Evolutionary conservation across 805 yeast genomes (phyloP).

Genomic region (Yarrowia phangngaensis): DNA sequence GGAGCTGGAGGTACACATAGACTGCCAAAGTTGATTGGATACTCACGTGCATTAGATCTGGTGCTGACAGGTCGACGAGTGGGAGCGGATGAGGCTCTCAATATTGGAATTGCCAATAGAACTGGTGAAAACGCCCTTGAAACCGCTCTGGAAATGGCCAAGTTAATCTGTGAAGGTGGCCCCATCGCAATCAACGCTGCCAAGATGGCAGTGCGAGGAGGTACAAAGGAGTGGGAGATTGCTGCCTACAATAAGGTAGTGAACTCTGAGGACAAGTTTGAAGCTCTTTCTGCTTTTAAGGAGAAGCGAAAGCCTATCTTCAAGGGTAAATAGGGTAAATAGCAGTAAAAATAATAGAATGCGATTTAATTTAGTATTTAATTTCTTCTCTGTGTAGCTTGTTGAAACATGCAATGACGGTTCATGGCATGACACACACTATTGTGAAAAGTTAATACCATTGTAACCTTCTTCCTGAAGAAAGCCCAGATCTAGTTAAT

Average conservation of each 20-base stretch:
- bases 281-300: constrained; percentile 43
- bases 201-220: constrained; percentile 36
- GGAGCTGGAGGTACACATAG: constrained; percentile 56
- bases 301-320: constrained; percentile 40
- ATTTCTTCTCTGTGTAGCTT: too few species aligned
- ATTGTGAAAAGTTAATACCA: too few species aligned
- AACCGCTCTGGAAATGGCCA: constrained; percentile 34
- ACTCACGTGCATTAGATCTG: constrained; percentile 49
- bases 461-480: too few species aligned
- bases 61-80: constrained; percentile 44
- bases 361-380: background rate
- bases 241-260: constrained; percentile 34
- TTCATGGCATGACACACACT: too few species aligned
- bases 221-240: constrained; percentile 33
- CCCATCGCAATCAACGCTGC: constrained; percentile 37
- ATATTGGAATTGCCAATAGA: constrained; percentile 41
- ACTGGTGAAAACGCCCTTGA: constrained; percentile 33
- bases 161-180: constrained; percentile 35
- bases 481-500: too few species aligned
- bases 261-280: constrained; percentile 39
- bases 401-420: too few species aligned
- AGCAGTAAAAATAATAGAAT: too few species aligned
- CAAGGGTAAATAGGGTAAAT: constrained; percentile 30
- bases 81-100: constrained; percentile 40
- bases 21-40: constrained; percentile 48